Conservation (phyloP, 352 stramenopile genomes). For the Phytophthora europaea region DNA sequence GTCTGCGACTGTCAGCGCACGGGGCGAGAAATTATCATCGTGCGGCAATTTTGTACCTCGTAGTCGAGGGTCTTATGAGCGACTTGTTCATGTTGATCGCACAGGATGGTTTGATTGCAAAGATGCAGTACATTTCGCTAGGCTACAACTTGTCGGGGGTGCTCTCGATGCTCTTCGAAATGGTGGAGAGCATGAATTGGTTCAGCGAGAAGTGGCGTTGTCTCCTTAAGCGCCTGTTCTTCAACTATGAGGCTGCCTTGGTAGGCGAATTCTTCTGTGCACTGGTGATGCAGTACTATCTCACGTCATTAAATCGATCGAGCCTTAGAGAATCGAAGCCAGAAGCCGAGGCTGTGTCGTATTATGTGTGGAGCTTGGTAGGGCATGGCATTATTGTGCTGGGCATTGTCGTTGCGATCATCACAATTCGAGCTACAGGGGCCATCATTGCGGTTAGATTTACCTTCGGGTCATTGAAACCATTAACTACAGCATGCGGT, state of each 20-base stretch:
- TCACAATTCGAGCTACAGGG: constrained; percentile 9
- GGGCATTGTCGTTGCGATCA: constrained; percentile 23
- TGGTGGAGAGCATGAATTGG: constrained; percentile 23
- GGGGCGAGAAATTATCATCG: constrained; percentile 32
- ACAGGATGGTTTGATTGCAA: constrained; percentile 20
- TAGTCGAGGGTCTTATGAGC: constrained; percentile 32
- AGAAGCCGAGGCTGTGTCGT: constrained; percentile 23
- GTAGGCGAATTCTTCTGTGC: constrained; percentile 22
- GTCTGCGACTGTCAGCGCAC: constrained; percentile 13
- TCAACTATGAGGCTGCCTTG: constrained; percentile 34
- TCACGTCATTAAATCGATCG: constrained; percentile 29
- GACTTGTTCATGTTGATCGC: constrained; percentile 34
- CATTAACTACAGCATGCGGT: constrained; percentile 5
- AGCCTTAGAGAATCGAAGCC: constrained; percentile 7
- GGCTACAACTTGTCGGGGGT: constrained; percentile 29
- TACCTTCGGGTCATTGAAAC: constrained; percentile 11
- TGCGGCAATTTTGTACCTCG: constrained; percentile 20
- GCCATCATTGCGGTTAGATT: constrained; percentile 12
- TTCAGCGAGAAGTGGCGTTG: background rate
- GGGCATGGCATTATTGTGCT: constrained; percentile 25
- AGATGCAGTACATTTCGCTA: constrained; percentile 33
- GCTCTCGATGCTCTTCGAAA: constrained; percentile 31
- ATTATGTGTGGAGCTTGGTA: constrained; percentile 26
- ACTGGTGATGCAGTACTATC: constrained; percentile 21
- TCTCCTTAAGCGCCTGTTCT: constrained; percentile 21